Conservation (phyloP, 352 stramenopile species). For the Elongisporangium anandrum region DNA sequence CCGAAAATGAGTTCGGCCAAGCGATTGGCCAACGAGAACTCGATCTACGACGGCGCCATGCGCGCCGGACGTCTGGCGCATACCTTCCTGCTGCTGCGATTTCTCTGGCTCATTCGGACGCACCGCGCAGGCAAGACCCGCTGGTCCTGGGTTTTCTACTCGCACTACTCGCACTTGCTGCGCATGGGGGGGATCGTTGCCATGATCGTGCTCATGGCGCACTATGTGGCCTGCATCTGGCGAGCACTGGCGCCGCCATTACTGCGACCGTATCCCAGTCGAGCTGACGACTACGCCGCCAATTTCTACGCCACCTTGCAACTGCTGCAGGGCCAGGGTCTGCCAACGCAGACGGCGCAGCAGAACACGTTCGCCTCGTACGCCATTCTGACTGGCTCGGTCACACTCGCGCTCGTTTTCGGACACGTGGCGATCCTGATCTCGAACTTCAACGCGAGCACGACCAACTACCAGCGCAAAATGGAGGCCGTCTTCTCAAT, state of each 20-base stretch:
- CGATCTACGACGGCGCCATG: too few species aligned
- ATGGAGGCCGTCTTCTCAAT: constrained; percentile 47
- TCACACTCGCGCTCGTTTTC: constrained; percentile 49
- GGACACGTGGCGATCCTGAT: constrained; percentile 52
- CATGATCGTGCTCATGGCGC: constrained; percentile 33
- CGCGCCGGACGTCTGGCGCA: constrained; percentile 5
- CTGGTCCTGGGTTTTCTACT: constrained; percentile 40
- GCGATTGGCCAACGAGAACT: constrained; percentile 11
- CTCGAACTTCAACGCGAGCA: constrained; percentile 48
- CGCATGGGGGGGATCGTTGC: constrained; percentile 32
- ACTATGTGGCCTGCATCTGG: constrained; percentile 52
- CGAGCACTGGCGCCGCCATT: constrained; percentile 11
- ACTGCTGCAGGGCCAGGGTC: constrained; percentile 34
- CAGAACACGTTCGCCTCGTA: constrained; percentile 36
- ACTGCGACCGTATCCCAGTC: not conserved
- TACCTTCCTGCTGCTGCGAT: constrained; percentile 20
- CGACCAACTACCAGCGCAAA: constrained; percentile 45
- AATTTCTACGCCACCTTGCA: constrained; percentile 39
- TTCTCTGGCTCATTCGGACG: not conserved
- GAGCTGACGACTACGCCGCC: constrained; percentile 20
- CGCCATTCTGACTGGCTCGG: constrained; percentile 33
- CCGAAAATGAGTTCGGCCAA: constrained; percentile 12
- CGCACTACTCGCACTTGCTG: constrained; percentile 37
- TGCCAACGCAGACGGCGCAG: constrained; percentile 12
- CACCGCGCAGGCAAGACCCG: constrained; percentile 21